These are phyloP conservation scores for Hirschioporus abietinus DNA, from an alignment of 768 basidiomycete genomes.

Conservation along the genomic window DNA sequence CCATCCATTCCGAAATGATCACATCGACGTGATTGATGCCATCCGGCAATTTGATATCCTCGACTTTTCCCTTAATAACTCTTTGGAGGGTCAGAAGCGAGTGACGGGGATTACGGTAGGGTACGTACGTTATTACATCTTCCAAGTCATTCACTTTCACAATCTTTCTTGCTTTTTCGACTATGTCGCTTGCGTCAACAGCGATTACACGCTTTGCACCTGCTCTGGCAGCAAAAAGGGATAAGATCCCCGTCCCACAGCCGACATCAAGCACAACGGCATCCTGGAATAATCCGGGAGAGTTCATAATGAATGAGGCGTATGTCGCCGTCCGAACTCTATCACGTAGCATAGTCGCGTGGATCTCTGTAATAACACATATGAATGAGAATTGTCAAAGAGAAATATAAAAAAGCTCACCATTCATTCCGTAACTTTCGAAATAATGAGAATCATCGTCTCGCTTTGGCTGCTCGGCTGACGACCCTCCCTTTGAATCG, in stretches of 20 bases:
- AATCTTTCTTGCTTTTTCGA: conserved; percentile 70
- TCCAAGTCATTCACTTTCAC: conserved; percentile 71
- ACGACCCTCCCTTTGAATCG: conserved; percentile 31
- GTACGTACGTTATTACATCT: conserved; percentile 55
- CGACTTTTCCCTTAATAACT: conserved; percentile 87
- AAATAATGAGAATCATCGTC: conserved; percentile 97
- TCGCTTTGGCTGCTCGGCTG: conserved; percentile 30
- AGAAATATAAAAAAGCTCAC: conserved; percentile 31
- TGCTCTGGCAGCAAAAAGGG: conserved; percentile 82
- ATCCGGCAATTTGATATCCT: conserved; percentile 76
- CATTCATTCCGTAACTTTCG: conserved; percentile 83
- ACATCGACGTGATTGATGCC: conserved; percentile 78
- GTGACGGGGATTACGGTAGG: conserved; percentile 16
- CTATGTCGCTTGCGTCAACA: conserved; percentile 85
- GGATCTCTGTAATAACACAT: conserved; percentile 59
- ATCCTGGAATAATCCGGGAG: conserved; percentile 74
- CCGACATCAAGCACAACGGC: conserved; percentile 92
- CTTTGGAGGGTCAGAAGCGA: conserved; percentile 23
- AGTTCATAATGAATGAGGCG: conserved; percentile 83
- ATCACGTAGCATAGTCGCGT: conserved; percentile 95
- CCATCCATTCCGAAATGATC: conserved; percentile 99
- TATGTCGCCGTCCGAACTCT: conserved; percentile 92
- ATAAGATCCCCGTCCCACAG: conserved; percentile 92
- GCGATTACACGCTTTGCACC: conserved; percentile 90
- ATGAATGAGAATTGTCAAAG: neutral